phyloP scores from a whole-genome alignment of 192 early-diverging fungal species.

The Mortierella alpina region DNA sequence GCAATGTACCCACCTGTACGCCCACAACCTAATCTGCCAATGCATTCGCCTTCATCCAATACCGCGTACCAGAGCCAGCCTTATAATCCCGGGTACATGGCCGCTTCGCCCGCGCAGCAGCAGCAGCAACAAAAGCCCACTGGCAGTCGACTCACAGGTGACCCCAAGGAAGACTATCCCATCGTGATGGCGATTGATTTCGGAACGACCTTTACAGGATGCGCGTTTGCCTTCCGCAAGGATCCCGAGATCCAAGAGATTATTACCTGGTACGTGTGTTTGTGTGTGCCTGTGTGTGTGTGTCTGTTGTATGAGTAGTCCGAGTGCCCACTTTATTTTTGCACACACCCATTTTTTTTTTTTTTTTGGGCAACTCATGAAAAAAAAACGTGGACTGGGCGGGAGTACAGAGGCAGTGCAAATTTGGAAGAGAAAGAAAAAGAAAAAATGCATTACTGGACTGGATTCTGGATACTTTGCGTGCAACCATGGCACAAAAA shows the following conservation, averaged over 20 bases:
- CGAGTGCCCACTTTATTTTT: background rate
- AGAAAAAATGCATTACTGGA: too few relatives aligned
- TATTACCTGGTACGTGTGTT: conserved; percentile 57
- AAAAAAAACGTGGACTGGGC: background rate
- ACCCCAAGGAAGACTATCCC: conserved; percentile 55
- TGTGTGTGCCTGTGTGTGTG: background rate
- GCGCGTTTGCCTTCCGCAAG: conserved; percentile 61
- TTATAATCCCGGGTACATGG: conserved; percentile 24
- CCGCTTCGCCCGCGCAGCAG: background rate
- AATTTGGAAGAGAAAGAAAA: background rate
- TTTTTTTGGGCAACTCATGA: background rate
- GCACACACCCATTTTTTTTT: too few relatives aligned
- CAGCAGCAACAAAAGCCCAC: conserved; percentile 10
- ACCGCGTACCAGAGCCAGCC: conserved; percentile 22
- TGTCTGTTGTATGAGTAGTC: background rate
- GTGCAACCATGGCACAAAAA: too few relatives aligned
- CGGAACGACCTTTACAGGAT: conserved; percentile 60
- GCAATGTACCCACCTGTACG: conserved; percentile 22
- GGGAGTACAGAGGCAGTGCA: background rate
- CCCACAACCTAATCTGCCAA: conserved; percentile 18
- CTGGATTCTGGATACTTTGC: too few relatives aligned
- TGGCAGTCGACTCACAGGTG: conserved; percentile 37
- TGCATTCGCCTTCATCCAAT: conserved; percentile 6
- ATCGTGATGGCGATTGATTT: conserved; percentile 61
- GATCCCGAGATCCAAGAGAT: conserved; percentile 62